Evolutionary conservation across 495 filamentous ascomycete species (phyloP), one percentile per base, ranked within the genome.

Genomic region (Hyaloscypha variabilis): DNA sequence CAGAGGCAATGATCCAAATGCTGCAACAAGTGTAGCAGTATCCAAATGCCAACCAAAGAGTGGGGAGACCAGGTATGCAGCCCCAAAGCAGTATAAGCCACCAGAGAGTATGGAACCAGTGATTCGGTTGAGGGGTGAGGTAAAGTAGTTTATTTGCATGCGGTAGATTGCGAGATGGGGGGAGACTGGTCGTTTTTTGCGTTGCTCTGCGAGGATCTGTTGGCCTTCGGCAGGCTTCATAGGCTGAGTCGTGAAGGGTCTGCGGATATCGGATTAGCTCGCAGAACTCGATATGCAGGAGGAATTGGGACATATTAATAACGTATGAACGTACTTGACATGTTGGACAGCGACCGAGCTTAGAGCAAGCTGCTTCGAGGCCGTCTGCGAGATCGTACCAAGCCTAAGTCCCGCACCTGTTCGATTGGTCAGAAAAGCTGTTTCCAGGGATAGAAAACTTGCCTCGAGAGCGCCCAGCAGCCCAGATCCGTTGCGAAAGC

Each of bases 91-190:
- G 86, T 98, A 98, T 54, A 96, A 80, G 31, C 79, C 77, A 61
- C 89, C 89, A 72, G 87, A 88, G 70, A 97, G 79, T 66, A 80
- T 71, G 64, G 82, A 70, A 66, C 92, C 94, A 24, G 91, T 92
- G 80, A 97, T 84, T 72, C 94, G 92, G 83, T 92, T 88, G 77
- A 91, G 80, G 62, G 73, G 78, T 63, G 88, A 91, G 57, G 79
- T 77, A 74, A 89, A 88, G 90, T 90, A 97, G 66, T 92, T 95
- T 74, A 97, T 89, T 78, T 90, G 88, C 68, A 90, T 88, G 69
- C 86, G 83, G 85, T 97, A 98, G 84, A 96, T 93, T 66, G 76
- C 71, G 53, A 98, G 86, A 74, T 98, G 94, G 53, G 94, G 94
- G 52, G 92, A 81, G 66, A 97, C 84, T 70, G 94, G 94, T 56